These are phyloP conservation scores for Populus hybrid DNA, from an alignment of 441 rosid genomes.

Conservation along the genomic window DNA sequence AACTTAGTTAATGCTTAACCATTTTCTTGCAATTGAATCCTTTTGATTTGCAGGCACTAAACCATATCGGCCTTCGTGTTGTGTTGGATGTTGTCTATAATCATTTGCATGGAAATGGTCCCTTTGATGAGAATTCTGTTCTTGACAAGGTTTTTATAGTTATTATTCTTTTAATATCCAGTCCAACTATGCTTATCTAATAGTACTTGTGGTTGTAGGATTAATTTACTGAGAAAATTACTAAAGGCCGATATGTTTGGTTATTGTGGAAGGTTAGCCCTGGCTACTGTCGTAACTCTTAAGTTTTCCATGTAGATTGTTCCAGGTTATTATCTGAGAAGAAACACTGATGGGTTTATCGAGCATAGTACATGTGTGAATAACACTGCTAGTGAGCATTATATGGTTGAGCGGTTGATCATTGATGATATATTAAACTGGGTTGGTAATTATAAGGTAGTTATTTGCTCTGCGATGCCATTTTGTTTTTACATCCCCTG, in stretches of 20 bases:
- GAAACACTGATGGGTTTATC: constrained; percentile 73
- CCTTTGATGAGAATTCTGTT: constrained; percentile 72
- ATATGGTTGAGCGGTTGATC: constrained; percentile 89
- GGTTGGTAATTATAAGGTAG: constrained; percentile 90
- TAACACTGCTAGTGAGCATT: constrained; percentile 98
- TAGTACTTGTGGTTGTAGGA: constrained; percentile 4
- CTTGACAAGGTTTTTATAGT: constrained; percentile 74
- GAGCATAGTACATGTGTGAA: constrained; percentile 91
- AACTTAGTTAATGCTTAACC: constrained; percentile 1
- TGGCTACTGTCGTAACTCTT: constrained; percentile 5
- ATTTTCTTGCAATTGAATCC: constrained; percentile 13
- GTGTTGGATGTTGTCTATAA: constrained; percentile 96
- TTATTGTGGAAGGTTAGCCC: neutral
- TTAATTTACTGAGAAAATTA: neutral
- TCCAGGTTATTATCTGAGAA: constrained; percentile 97
- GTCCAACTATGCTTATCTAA: constrained; percentile 5
- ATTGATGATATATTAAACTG: constrained; percentile 84
- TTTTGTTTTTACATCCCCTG: constrained; percentile 9
- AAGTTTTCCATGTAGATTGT: constrained; percentile 57
- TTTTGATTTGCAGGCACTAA: constrained; percentile 58
- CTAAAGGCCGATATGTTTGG: no score
- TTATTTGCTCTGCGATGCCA: neutral
- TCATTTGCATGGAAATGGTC: constrained; percentile 91
- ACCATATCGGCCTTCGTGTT: constrained; percentile 60
- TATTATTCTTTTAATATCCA: constrained; percentile 6